Percentiles rank a stretch among this genome's conserved stretches.
Conservation (phyloP, 1,284 basidiomycete genomes). For the Porodaedalea pini region DNA sequence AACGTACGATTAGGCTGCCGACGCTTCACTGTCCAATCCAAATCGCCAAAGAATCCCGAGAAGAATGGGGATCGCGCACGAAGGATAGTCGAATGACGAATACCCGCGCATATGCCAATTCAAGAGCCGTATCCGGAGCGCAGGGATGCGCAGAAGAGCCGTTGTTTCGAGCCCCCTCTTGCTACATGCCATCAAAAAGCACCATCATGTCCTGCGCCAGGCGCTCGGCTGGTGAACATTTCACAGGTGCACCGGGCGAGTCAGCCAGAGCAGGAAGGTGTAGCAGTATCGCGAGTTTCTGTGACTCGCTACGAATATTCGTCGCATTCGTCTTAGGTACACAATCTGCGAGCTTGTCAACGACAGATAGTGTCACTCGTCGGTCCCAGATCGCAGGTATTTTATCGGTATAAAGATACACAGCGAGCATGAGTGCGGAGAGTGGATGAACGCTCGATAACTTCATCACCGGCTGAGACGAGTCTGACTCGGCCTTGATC, state of each 20-base stretch:
- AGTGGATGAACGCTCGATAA: conserved; percentile 58
- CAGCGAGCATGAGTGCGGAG: conserved; percentile 72
- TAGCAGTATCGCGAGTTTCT: conserved; percentile 49
- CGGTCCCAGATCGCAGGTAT: conserved; percentile 84
- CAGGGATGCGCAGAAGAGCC: conserved; percentile 27
- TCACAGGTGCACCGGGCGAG: conserved; percentile 53
- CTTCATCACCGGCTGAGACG: conserved; percentile 30
- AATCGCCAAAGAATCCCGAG: conserved; percentile 79
- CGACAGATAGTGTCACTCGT: conserved; percentile 56
- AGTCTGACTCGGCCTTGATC: conserved; percentile 16
- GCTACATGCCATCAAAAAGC: conserved; percentile 41
- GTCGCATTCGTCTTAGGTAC: conserved; percentile 32
- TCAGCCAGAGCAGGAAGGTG: conserved; percentile 51
- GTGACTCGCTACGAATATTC: conserved; percentile 62
- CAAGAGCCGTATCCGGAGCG: conserved; percentile 71
- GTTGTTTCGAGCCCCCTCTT: conserved; percentile 6
- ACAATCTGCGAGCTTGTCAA: conserved; percentile 38
- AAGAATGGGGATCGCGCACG: conserved; percentile 86
- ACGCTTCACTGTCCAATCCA: conserved; percentile 70
- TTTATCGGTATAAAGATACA: conserved; percentile 88
- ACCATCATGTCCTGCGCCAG: conserved; percentile 46
- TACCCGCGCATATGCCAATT: conserved; percentile 69
- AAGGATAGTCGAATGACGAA: conserved; percentile 71
- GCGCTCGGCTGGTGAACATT: conserved; percentile 43
- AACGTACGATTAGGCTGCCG: conserved; percentile 57